phyloP scores from a whole-genome alignment of 75 land plant species.

The Cryptomeria japonica region DNA sequence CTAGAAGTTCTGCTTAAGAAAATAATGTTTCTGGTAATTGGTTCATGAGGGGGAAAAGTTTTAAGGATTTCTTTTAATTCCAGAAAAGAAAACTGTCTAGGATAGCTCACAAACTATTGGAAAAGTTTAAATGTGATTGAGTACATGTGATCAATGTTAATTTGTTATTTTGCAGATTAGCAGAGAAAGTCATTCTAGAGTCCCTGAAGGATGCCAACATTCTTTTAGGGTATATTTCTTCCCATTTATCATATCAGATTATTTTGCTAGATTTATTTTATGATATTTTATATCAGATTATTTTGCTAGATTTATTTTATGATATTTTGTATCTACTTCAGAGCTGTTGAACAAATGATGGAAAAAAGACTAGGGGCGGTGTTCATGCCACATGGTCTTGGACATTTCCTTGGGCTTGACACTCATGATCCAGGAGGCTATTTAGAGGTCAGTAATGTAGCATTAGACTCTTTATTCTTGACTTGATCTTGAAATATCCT shows the following conservation, averaged over 20 bases:
- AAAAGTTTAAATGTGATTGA: not conserved
- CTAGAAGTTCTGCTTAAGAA: not conserved
- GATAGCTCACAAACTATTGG: not conserved
- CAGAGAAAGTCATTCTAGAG: conserved; percentile 73
- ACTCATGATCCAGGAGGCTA: conserved; percentile 99
- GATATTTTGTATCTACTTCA: conserved; percentile 11
- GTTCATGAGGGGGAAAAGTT: not conserved
- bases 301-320: conserved; percentile 3
- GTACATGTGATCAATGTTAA: not conserved
- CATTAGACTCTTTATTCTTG: not conserved
- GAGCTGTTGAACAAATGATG: conserved; percentile 84
- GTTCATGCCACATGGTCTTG: conserved; percentile 99
- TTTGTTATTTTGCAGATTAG: conserved; percentile 44
- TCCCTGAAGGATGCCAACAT: conserved; percentile 42
- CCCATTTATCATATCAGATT: not conserved
- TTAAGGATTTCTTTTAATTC: not conserved
- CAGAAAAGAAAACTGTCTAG: not conserved
- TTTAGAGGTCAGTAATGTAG: conserved; percentile 36
- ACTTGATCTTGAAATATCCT: not conserved
- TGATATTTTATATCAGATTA: not conserved
- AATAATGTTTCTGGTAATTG: not conserved
- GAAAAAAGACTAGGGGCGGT: conserved; percentile 78
- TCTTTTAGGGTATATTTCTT: conserved; percentile 47
- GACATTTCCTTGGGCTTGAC: conserved; percentile 95
- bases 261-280: conserved; percentile 4